Conservation (phyloP, 306 rosid genomes). For the Hippophae gyantsensis region DNA sequence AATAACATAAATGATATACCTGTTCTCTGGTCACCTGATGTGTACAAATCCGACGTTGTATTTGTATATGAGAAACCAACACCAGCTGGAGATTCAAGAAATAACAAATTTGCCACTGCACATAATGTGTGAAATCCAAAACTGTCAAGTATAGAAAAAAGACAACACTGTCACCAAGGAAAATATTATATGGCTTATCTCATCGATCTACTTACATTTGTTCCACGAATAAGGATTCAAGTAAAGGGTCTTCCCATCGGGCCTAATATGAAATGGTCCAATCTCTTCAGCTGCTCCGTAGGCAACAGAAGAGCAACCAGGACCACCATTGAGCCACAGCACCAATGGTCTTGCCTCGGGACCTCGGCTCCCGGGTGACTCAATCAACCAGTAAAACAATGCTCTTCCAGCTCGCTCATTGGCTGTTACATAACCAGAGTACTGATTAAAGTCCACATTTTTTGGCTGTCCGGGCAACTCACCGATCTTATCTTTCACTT, state of each 20-base stretch:
- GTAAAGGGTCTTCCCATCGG: slow-evolving; percentile 82
- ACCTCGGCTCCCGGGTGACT: slow-evolving; percentile 49
- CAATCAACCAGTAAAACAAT: slow-evolving; percentile 84
- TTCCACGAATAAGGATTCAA: slow-evolving; percentile 90
- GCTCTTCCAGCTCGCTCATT: slow-evolving; percentile 69
- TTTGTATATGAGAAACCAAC: slow-evolving; percentile 92
- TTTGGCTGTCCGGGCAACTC: slow-evolving; percentile 76
- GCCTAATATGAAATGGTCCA: slow-evolving; percentile 76
- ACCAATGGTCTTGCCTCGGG: slow-evolving; percentile 75
- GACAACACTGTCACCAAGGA: not conserved
- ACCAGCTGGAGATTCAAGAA: slow-evolving; percentile 96
- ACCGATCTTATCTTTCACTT: slow-evolving; percentile 51
- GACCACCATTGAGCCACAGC: slow-evolving; percentile 97
- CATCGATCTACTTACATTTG: slow-evolving; percentile 43
- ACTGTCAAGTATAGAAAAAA: not conserved
- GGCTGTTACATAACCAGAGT: slow-evolving; percentile 85
- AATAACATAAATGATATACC: slow-evolving; percentile 34
- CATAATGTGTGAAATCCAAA: not conserved
- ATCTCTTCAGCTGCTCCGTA: slow-evolving; percentile 91
- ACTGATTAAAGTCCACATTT: slow-evolving; percentile 66
- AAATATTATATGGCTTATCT: not conserved
- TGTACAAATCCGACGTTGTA: slow-evolving; percentile 64
- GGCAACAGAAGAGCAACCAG: slow-evolving; percentile 97
- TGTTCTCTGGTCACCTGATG: slow-evolving; percentile 79
- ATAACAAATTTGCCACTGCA: slow-evolving; percentile 89